These are phyloP conservation scores for Agroathelia rolfsii DNA, from an alignment of 1,284 basidiomycete genomes.

Conservation along the genomic window DNA sequence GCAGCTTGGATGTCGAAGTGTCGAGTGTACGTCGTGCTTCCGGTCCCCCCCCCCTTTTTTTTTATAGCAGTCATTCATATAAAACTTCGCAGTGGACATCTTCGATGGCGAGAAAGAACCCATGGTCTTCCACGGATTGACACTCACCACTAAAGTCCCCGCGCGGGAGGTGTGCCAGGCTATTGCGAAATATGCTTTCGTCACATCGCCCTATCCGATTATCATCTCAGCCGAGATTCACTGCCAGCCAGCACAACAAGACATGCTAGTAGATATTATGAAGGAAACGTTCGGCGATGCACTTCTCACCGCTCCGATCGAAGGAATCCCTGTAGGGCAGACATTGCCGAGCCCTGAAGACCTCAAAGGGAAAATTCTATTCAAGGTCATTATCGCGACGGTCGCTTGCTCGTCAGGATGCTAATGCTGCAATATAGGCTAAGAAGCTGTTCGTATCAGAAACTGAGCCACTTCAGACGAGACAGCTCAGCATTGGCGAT, in stretches of 20 bases:
- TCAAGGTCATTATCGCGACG: slow-evolving; percentile 54
- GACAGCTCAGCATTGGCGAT: slow-evolving; percentile 27
- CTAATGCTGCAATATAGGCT: too few species aligned
- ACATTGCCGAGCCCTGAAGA: slow-evolving; percentile 82
- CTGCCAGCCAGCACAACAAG: slow-evolving; percentile 78
- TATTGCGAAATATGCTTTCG: slow-evolving; percentile 89
- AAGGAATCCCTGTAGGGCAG: slow-evolving; percentile 37
- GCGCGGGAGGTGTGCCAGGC: slow-evolving; percentile 81
- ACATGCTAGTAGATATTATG: slow-evolving; percentile 74
- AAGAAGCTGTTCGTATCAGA: slow-evolving; percentile 48
- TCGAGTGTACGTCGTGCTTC: slow-evolving; percentile 63
- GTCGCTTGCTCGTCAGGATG: not conserved
- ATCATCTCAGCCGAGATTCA: slow-evolving; percentile 95
- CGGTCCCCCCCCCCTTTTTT: slow-evolving; percentile 4
- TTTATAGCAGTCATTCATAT: slow-evolving; percentile 5
- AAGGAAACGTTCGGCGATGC: slow-evolving; percentile 68
- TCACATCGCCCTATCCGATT: slow-evolving; percentile 87
- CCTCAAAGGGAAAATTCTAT: slow-evolving; percentile 69
- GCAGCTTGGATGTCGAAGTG: slow-evolving; percentile 83
- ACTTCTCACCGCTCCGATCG: slow-evolving; percentile 56
- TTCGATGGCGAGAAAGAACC: slow-evolving; percentile 85
- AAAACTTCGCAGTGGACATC: slow-evolving; percentile 68
- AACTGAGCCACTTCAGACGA: slow-evolving; percentile 29
- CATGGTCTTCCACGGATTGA: slow-evolving; percentile 85
- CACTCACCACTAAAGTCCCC: slow-evolving; percentile 81